Evolutionary conservation across 179 eudicot genomes (phyloP), one percentile per base, ranked within the genome.

Genomic region (Drosera spatulata): DNA sequence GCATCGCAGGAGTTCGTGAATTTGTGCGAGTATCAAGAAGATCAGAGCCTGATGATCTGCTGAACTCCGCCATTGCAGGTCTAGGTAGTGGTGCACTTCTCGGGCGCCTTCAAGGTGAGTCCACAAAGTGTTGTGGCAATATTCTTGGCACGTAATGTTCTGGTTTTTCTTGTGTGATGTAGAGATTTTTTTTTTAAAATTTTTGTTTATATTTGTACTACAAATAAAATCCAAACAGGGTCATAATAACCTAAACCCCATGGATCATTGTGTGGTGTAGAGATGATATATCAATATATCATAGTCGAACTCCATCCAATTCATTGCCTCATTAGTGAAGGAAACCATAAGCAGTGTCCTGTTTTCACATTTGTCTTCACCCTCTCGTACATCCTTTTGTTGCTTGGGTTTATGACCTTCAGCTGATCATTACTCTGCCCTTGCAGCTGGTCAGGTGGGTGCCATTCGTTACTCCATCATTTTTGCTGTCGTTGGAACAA

Each of bases 101-200:
- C 22, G 93, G 93, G 39, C 83, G 93, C 60, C 82, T 85, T 63
- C 93, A 85, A 80, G 93, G 93, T 85, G 10, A 71, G 65, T 40
- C 43, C 37, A 22, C 33, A 22, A 1, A 22, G 33, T 22, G 11
- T 50, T 4, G n/a, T n/a, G 53, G 13, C 5, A 15, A 50, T 10
- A 50, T 46, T 15, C 5, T 50, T 10, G 53, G 13, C 13, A 4
- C 11, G 11, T 4, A 10, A 13, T n/a, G 11, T 50, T n/a, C 53
- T 15, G 11, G 13, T 10, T 50, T 50, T 50, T 8, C 5, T 10
- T 45, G 10, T 45, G 7, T 45, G 49, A 45, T 45, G 10, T 45
- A 45, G 7, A 45, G 7, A 45, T 45, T 1, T 45, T 6, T 45
- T 45, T 45, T 6, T 45, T 9, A 45, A 45, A 45, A 45, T 45